Base-by-base conservation (phyloP, 352 stramenopile species). In the Globisporangium nodosum region DNA sequence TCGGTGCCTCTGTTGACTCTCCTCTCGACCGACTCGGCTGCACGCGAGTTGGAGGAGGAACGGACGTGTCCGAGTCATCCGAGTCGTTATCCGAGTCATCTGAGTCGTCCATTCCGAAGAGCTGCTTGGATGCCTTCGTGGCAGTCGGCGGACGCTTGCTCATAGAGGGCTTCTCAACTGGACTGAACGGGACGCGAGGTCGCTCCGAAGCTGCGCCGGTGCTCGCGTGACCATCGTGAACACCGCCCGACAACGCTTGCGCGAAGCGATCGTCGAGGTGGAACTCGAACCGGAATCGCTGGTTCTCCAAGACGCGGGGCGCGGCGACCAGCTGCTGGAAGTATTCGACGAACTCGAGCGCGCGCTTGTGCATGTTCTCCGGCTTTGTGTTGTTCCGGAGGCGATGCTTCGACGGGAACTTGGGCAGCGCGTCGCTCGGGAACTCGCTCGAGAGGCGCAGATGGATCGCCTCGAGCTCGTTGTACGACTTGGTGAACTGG, bases 341-440 rank as follows among this genome's bases (percentile, higher is more conserved):
- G 48, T 94, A 94, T 51, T 83, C 56, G 20, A 84, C 67, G 37
- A 92, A 81, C 52, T 94, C 85, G 50, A 89, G 75, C 2, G 76
- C 85, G n/a, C 85, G 81, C 66, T 91, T 94, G 60, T 88, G 71
- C 78, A 94, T 88, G 43, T 92, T 92, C 27, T 94, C 85, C 0
- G 82, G 77, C 55, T 94, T 94, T 15, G 66, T 87, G 53, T 86
- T 87, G 64, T 91, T 92, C 31, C 81, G 82, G 18, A 86, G 60
- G 18, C 71, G 66, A 49, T 94, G 82, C 55, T 91, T 94, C 0
- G 82, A 83, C 15, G 85, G 85, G 52, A 94, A 90, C 53, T 90
- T 94, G 2, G 82, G 85, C 33, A 91, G 61, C 16, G 52, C 53
- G 7, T 65, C 60, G 6, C 35, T 53, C 3, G 65, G 30, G 37